A percentile compares a stretch with the other conserved stretches of the same genome.
Conservation (phyloP, 1,284 basidiomycete genomes). For the Calocybe gambosa region DNA sequence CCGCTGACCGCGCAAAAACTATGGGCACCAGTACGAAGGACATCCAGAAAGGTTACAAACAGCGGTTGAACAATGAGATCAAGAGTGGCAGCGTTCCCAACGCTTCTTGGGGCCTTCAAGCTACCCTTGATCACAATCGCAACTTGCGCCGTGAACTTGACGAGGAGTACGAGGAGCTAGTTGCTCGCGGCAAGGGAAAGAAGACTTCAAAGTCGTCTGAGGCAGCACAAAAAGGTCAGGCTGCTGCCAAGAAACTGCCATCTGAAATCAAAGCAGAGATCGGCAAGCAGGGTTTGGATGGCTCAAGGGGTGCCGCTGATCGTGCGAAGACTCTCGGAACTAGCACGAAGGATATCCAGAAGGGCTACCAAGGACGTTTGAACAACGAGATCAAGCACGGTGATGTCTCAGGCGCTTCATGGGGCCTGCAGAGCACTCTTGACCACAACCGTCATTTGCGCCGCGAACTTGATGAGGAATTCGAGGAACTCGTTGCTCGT, state of each 20-base stretch:
- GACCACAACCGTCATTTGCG: background rate
- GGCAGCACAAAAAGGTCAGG: background rate
- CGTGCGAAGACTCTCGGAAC: constrained; percentile 1
- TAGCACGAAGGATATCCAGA: constrained; percentile 3
- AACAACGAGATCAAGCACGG: constrained; percentile 1
- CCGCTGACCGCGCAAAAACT: constrained; percentile 2
- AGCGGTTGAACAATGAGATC: background rate
- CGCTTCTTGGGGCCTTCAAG: constrained; percentile 1
- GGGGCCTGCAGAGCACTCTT: background rate
- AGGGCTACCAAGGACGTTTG: background rate
- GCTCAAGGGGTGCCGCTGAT: background rate
- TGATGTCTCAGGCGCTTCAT: background rate
- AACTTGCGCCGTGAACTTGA: background rate
- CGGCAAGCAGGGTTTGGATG: constrained; percentile 4
- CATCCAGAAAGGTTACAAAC: constrained; percentile 1
- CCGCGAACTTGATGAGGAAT: background rate
- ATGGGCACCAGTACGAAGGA: background rate
- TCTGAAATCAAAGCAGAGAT: constrained; percentile 1
- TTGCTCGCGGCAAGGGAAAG: background rate
- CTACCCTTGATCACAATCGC: background rate
- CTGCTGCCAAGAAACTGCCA: constrained; percentile 1
- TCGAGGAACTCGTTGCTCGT: background rate
- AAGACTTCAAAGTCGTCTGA: background rate
- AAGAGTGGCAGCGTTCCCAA: background rate
- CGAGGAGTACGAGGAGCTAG: background rate